phyloP scores from a whole-genome alignment of 441 rosid genomes.

The Gossypium lobatum region DNA sequence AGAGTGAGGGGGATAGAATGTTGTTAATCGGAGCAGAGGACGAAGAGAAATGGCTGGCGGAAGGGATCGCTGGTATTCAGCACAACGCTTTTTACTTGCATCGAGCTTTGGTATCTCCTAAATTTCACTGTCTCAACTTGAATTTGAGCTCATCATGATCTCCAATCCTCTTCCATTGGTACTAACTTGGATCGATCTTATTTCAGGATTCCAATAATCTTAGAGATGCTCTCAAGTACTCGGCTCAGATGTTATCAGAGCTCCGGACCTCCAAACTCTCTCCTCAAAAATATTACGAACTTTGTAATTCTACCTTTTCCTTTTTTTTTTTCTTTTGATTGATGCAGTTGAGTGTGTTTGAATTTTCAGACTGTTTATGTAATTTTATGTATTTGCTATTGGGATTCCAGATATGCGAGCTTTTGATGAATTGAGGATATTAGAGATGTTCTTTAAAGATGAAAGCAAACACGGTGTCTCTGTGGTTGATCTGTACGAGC shows the following conservation, averaged over 20 bases:
- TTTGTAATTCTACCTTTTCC: slow-evolving; percentile 30
- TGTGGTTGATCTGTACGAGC: slow-evolving; percentile 56
- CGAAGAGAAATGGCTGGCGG: slow-evolving; percentile 73
- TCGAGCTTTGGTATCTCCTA: slow-evolving; percentile 48
- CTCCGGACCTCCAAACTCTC: slow-evolving; percentile 64
- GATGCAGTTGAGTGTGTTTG: not conserved
- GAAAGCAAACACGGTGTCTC: slow-evolving; percentile 59
- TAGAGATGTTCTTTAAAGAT: slow-evolving; percentile 61
- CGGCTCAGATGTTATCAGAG: slow-evolving; percentile 62
- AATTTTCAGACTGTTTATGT: not conserved
- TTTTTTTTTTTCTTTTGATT: slow-evolving; percentile 9
- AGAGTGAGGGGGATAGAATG: slow-evolving; percentile 20
- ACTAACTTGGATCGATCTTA: not conserved
- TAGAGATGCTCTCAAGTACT: slow-evolving; percentile 63
- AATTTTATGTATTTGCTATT: not conserved
- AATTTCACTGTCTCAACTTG: not conserved
- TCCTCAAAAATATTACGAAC: slow-evolving; percentile 69
- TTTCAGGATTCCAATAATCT: slow-evolving; percentile 55
- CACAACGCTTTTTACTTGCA: slow-evolving; percentile 67
- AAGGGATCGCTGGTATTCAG: slow-evolving; percentile 66
- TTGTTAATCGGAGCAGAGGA: slow-evolving; percentile 47
- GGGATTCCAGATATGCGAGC: slow-evolving; percentile 52
- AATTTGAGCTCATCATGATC: not conserved
- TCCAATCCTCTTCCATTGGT: slow-evolving; percentile 11
- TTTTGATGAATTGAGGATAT: slow-evolving; percentile 54